phyloP scores from a whole-genome alignment of 306 rosid genomes.

The Dalbergia cochinchinensis region DNA sequence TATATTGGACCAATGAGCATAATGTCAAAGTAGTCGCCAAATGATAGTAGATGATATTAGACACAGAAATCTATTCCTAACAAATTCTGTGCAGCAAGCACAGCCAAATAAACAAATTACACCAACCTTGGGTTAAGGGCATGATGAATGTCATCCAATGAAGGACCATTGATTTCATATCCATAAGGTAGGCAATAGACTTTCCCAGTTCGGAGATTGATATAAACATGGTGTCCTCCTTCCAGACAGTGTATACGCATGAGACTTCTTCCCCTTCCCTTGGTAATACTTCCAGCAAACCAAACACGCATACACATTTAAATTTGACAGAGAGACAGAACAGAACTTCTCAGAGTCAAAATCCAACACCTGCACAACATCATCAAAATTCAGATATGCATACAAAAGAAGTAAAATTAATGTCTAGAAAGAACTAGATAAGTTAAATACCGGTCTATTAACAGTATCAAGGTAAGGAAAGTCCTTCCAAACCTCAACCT shows the following conservation, averaged over 20 bases:
- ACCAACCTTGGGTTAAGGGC: constrained; percentile 92
- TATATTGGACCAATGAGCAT: not conserved
- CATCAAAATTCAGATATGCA: constrained; percentile 19
- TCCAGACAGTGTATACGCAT: constrained; percentile 99
- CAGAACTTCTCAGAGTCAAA: constrained; percentile 97
- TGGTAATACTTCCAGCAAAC: constrained; percentile 97
- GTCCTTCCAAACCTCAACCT: constrained; percentile 88
- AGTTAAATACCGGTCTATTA: constrained; percentile 84
- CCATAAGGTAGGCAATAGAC: constrained; percentile 99
- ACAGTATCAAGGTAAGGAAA: constrained; percentile 97
- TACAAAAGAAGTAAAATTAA: constrained; percentile 1
- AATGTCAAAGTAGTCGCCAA: not conserved
- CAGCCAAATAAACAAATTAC: constrained; percentile 26
- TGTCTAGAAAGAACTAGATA: not conserved
- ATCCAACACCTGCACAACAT: constrained; percentile 84
- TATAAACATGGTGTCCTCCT: constrained; percentile 96
- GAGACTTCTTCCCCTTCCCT: constrained; percentile 96
- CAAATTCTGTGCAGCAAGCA: constrained; percentile 24
- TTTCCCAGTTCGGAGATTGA: constrained; percentile 92
- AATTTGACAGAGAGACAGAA: constrained; percentile 86
- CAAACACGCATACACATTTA: constrained; percentile 94
- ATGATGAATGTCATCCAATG: constrained; percentile 95
- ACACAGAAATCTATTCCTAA: not conserved
- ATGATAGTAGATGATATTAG: not conserved
- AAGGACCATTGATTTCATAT: constrained; percentile 94